Conservation (phyloP, 2,329 filamentous ascomycete genomes). For the Pseudogymnoascus sp. region DNA sequence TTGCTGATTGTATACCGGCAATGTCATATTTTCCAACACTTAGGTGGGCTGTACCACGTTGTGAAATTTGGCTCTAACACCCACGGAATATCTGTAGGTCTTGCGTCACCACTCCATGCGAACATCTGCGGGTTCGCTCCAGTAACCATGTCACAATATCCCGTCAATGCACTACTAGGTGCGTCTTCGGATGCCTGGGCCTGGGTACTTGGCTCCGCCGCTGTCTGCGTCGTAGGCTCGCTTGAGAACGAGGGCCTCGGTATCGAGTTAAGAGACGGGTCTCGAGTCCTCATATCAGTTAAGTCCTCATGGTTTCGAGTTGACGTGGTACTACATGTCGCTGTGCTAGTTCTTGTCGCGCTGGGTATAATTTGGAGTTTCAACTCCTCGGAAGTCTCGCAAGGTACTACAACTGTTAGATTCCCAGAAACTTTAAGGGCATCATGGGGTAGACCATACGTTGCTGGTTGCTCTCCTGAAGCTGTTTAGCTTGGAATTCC, state of each 20-base stretch:
- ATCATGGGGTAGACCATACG: neutral
- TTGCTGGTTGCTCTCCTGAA: neutral
- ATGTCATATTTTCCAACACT: neutral
- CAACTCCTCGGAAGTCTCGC: neutral
- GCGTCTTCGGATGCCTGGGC: no score
- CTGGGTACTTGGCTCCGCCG: no score
- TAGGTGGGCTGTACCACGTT: no score
- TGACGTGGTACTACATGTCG: no score
- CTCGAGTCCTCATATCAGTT: no score
- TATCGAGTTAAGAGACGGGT: no score
- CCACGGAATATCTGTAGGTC: neutral
- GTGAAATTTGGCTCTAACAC: no score
- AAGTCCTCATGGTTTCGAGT: no score
- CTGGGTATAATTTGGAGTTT: neutral
- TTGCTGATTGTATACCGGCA: neutral
- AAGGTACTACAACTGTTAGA: neutral
- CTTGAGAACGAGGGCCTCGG: no score
- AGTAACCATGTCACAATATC: neutral
- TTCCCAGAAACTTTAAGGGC: neutral
- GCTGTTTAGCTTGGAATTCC: neutral
- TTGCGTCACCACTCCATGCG: neutral
- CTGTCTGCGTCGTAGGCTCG: no score
- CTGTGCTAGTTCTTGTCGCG: no score
- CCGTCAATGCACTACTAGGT: conserved; percentile 44
- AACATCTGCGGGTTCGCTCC: neutral